A percentile compares a stretch with the other conserved stretches of the same genome.
Conservation (phyloP, 1,139 yeast genomes). For the Debaryomyces psychrophilus region DNA sequence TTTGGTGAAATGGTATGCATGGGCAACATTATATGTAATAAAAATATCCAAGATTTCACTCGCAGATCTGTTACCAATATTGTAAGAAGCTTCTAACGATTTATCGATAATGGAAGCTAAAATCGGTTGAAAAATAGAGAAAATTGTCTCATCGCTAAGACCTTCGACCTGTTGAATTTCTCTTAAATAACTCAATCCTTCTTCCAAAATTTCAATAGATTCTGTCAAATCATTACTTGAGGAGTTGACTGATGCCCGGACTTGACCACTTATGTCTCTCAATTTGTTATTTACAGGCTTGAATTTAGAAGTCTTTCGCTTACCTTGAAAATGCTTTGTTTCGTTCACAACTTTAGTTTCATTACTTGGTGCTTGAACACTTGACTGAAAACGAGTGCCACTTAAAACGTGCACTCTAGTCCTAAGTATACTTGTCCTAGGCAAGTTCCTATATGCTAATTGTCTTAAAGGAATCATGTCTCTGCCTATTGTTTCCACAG, state of each 20-base stretch:
- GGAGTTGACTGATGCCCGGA: constrained; percentile 28
- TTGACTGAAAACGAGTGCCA: constrained; percentile 21
- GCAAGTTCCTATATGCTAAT: constrained; percentile 21
- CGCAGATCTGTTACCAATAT: constrained; percentile 20
- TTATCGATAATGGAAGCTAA: constrained; percentile 27
- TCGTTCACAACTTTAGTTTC: constrained; percentile 9
- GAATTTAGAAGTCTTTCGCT: constrained; percentile 2
- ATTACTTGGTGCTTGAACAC: constrained; percentile 10
- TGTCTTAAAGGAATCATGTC: constrained; percentile 28
- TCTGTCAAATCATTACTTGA: constrained; percentile 29
- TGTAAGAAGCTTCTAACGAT: constrained; percentile 19
- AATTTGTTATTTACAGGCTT: constrained; percentile 26
- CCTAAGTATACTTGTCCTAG: constrained; percentile 18
- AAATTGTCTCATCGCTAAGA: constrained; percentile 31
- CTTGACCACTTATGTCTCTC: constrained; percentile 39
- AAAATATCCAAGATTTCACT: constrained; percentile 33
- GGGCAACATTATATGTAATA: constrained; percentile 33
- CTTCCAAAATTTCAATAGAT: constrained; percentile 43
- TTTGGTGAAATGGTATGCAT: constrained; percentile 34
- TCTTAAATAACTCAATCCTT: constrained; percentile 44
- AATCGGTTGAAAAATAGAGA: constrained; percentile 31
- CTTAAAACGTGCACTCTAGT: constrained; percentile 15
- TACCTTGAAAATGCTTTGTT: constrained; percentile 12
- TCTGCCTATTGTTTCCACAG: constrained; percentile 1
- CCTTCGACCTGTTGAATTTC: constrained; percentile 40